These are phyloP conservation scores for Sordariomycetes sp. DNA, from an alignment of 2,329 filamentous ascomycete genomes.

Conservation along the genomic window DNA sequence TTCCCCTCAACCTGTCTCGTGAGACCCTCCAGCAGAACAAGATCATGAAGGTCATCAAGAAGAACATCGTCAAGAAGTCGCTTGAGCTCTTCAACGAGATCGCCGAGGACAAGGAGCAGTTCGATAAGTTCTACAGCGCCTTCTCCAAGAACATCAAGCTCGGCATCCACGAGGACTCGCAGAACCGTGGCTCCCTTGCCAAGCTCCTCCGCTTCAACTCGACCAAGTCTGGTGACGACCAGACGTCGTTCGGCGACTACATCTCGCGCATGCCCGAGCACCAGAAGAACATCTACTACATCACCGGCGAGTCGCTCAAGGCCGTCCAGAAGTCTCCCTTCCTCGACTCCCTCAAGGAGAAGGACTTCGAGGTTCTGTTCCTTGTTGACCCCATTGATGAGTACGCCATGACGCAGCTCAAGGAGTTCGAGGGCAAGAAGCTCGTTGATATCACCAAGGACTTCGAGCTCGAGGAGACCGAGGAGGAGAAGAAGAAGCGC, in stretches of 20 bases:
- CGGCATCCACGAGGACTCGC: conserved; percentile 98
- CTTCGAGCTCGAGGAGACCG: conserved; percentile 99
- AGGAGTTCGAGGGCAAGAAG: conserved; percentile 99
- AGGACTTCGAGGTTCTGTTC: conserved; percentile 99
- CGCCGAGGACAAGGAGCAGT: conserved; percentile 98
- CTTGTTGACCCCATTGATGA: conserved; percentile 98
- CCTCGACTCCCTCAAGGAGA: conserved; percentile 96
- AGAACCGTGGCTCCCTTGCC: conserved; percentile 85
- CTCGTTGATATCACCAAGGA: conserved; percentile 99
- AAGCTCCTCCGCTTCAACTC: conserved; percentile 99
- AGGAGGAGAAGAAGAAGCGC: conserved; percentile 94
- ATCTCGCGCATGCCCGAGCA: conserved; percentile 98
- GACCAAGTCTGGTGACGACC: conserved; percentile 95
- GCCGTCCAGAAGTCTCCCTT: conserved; percentile 96
- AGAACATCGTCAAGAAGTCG: conserved; percentile 99
- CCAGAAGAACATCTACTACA: conserved; percentile 99
- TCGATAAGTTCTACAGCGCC: conserved; percentile 99
- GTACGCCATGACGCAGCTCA: conserved; percentile 99
- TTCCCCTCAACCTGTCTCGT: conserved; percentile 98
- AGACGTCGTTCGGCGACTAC: conserved; percentile 92
- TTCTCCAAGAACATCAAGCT: conserved; percentile 99
- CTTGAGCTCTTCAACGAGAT: conserved; percentile 99
- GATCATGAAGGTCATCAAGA: conserved; percentile 99
- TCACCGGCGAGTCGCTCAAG: conserved; percentile 98
- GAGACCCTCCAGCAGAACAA: conserved; percentile 99